phyloP scores from a whole-genome alignment of 192 early-diverging fungal genomes.

The Endogone sp. region DNA sequence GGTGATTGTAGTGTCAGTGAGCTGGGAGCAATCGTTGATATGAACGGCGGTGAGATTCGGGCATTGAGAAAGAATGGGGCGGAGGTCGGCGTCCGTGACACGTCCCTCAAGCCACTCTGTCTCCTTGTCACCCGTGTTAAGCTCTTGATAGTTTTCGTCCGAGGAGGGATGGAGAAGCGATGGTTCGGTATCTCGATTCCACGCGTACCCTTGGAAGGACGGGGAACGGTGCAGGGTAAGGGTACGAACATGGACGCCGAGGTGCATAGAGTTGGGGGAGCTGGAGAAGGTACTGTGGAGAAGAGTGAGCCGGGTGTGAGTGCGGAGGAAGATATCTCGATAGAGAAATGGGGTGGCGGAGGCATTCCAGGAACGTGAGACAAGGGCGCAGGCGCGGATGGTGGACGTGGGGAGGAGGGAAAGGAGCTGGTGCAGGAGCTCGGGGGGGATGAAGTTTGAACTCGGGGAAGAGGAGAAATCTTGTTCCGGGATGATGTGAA shows the following conservation, averaged over 20 bases:
- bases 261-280: neutral
- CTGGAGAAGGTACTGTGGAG: neutral
- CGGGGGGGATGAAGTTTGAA: neutral
- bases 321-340: neutral
- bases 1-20: neutral
- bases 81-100: neutral
- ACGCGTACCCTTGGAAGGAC: neutral
- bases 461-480: neutral
- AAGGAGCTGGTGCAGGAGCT: neutral
- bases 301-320: neutral
- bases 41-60: neutral
- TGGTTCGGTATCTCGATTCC: neutral
- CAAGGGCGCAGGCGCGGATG: neutral
- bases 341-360: neutral
- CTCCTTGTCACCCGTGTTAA: neutral
- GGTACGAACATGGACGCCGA: neutral
- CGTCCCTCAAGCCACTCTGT: neutral
- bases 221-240: neutral
- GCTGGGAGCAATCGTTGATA: neutral
- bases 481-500: neutral
- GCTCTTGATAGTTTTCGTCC: conserved; percentile 1
- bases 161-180: neutral
- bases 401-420: neutral
- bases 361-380: neutral
- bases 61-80: neutral